Evolutionary conservation across 176 grass and related monocot species (phyloP), one percentile per base, ranked within the genome.

Genomic region (Carex cristatella): DNA sequence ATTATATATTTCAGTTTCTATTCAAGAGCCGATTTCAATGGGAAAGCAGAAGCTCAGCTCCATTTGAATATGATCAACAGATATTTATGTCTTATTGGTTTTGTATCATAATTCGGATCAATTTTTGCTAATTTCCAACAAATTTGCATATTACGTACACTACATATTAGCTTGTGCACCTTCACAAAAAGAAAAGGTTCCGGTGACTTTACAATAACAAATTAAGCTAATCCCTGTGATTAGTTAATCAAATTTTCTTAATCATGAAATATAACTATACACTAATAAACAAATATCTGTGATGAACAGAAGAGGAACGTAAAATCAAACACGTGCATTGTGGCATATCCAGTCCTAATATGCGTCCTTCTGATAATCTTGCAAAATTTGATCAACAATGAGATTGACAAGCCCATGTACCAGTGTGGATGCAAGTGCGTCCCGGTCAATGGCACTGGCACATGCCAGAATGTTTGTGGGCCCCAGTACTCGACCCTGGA

Each of bases 291-390:
- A 56, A 15, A 68, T 1, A 46, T 32, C 33, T 28, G 54, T 40
- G 28, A 30, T 55, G 68, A 3, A 4, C 89, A 94, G 95, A 93
- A 85, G 86, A 73, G 95, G 86, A 98, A 94, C 80, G 58, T 94
- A 64, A 98, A 84, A 91, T 93, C 91, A 57, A 98, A 98, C 88
- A 44, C 80, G n/a, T 83, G 95, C 42, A 90, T 94, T 76, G 87
- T 89, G 15, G 35, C 87, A 9, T 94, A 94, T 84, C 95, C 95
- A n/a, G 19, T 98, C 79, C 18, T 98, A 10, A 82, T 98, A 67
- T 98, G 95, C 65, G 76, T 93, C 37, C 23, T 94, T 32, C 84
- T 98, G 11, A 69, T 93, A 0, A 13, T 88, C 55, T 9, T 98
- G 62, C 93, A 98, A 68, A 48, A 70, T n/a, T 32, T 86, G 27